These are phyloP conservation scores for Seminavis robusta DNA, from an alignment of 108 stramenopile species.

Conservation along the genomic window DNA sequence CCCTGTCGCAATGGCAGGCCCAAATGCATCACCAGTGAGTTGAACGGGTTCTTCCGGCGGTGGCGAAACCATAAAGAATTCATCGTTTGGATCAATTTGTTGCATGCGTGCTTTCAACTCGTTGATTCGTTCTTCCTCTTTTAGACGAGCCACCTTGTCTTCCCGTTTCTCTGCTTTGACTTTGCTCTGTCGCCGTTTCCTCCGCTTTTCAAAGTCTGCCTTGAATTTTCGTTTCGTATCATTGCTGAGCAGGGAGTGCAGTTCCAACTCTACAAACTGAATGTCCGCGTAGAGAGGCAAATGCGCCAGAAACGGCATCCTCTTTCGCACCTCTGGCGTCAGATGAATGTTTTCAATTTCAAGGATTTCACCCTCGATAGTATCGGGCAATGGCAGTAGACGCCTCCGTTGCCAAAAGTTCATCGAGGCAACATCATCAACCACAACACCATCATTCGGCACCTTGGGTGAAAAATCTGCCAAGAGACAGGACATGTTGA, in stretches of 20 bases:
- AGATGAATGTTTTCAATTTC: constrained; percentile 52
- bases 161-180: constrained; percentile 50
- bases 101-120: constrained; percentile 33
- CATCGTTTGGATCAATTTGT: constrained; percentile 54
- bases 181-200: constrained; percentile 41
- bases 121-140: constrained; percentile 37
- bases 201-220: constrained; percentile 60
- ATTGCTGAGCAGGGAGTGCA: constrained; percentile 47
- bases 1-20: neutral
- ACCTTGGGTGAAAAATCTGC: constrained; percentile 46
- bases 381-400: constrained; percentile 61
- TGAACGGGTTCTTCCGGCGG: constrained; percentile 8
- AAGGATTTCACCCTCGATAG: constrained; percentile 50
- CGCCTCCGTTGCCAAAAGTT: neutral
- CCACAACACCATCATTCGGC: neutral
- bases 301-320: constrained; percentile 73
- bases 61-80: constrained; percentile 37
- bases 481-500: constrained; percentile 69
- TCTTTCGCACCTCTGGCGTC: constrained; percentile 56
- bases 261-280: constrained; percentile 65
- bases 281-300: constrained; percentile 57
- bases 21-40: constrained; percentile 8
- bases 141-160: constrained; percentile 18
- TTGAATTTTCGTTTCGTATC: constrained; percentile 51
- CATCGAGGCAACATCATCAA: constrained; percentile 5